Percentiles rank a stretch among this genome's conserved stretches.
These are phyloP conservation scores for Ricinus communis DNA, from an alignment of 345 rosid genomes.

Conservation along the genomic window DNA sequence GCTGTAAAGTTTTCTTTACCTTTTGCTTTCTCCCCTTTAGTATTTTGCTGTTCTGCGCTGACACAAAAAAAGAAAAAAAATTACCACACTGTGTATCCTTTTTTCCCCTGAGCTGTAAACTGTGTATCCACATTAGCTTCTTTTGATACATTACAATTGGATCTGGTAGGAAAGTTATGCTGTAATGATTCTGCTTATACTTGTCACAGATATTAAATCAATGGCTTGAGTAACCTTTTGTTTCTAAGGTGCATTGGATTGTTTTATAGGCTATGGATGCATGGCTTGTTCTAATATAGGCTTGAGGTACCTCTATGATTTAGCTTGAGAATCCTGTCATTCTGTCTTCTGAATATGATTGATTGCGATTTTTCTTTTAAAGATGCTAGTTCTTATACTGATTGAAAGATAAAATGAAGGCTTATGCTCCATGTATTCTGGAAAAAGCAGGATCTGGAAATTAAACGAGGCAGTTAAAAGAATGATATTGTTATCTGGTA, in stretches of 20 bases:
- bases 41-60: constrained; percentile 16
- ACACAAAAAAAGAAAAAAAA: constrained; percentile 23
- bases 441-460: too few relatives aligned
- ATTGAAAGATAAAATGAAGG: too few relatives aligned
- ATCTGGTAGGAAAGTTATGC: not conserved
- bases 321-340: too few relatives aligned
- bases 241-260: not conserved
- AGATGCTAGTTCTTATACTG: not conserved
- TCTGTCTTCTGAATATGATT: too few relatives aligned
- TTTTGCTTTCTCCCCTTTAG: not conserved
- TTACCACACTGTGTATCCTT: constrained; percentile 18
- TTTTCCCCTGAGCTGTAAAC: not conserved
- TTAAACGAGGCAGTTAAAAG: too few relatives aligned
- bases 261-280: not conserved
- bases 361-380: not conserved
- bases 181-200: constrained; percentile 1
- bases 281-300: not conserved
- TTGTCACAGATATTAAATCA: not conserved
- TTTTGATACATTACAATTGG: not conserved
- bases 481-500: too few relatives aligned
- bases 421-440: not conserved
- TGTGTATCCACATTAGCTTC: constrained; percentile 17
- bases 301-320: not conserved
- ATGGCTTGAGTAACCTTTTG: not conserved
- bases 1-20: constrained; percentile 30